Conservation (phyloP, 2,329 filamentous ascomycete genomes). For the Aotearoamyces nothofagi region DNA sequence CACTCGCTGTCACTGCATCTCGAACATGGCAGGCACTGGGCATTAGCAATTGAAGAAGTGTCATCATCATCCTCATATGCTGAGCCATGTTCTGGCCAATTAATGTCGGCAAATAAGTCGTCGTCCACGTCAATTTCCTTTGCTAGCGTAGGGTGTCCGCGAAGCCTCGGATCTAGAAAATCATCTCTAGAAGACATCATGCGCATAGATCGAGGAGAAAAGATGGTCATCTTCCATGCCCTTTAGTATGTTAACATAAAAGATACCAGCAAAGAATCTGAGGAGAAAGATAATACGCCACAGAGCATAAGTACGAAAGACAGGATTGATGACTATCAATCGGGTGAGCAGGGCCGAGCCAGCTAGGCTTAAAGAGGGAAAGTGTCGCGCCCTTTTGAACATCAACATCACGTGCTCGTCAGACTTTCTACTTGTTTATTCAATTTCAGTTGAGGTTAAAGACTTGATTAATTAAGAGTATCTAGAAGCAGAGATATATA, state of each 20-base stretch:
- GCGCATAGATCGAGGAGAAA: not conserved
- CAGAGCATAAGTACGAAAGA: not conserved
- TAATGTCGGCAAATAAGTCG: constrained; percentile 3
- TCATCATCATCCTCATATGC: constrained; percentile 1
- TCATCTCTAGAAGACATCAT: not conserved
- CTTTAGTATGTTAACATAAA: not conserved
- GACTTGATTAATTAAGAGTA: too few relatives aligned
- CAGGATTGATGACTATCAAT: not conserved
- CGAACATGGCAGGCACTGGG: not conserved
- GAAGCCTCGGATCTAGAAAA: not conserved
- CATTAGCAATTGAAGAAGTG: not conserved
- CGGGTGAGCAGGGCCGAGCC: not conserved
- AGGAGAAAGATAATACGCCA: not conserved
- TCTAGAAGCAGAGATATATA: too few relatives aligned
- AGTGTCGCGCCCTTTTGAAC: not conserved
- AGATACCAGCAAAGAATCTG: not conserved
- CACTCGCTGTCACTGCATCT: not conserved
- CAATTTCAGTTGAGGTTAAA: too few relatives aligned
- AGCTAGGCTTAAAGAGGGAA: not conserved
- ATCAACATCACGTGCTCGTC: not conserved
- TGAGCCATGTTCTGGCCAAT: constrained; percentile 2
- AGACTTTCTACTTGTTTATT: not conserved
- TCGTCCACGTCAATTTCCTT: too few relatives aligned
- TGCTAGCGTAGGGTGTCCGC: too few relatives aligned
- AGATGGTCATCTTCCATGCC: not conserved